A percentile compares a stretch with the other conserved stretches of the same genome.
These are phyloP conservation scores for Plasmodium coatneyi DNA, from an alignment of 169 alveolate genomes.

Conservation along the genomic window DNA sequence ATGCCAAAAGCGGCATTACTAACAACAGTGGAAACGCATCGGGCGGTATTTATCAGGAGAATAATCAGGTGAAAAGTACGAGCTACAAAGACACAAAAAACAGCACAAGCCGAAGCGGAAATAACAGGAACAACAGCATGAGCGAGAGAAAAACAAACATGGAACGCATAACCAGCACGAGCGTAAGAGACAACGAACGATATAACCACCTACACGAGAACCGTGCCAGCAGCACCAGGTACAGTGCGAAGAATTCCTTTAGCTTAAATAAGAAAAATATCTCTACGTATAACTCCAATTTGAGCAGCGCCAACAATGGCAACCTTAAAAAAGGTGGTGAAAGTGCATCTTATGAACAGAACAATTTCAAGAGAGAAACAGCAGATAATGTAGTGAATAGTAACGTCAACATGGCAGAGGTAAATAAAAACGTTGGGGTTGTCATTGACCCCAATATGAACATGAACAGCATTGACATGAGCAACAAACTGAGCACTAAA, in stretches of 20 bases:
- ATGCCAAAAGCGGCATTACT: neutral
- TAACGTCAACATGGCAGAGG: neutral
- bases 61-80: conserved; percentile 8
- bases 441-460: conserved; percentile 1
- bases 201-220: conserved; percentile 32
- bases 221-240: conserved; percentile 18
- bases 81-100: conserved; percentile 11
- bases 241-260: conserved; percentile 14
- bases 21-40: neutral
- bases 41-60: conserved; percentile 16
- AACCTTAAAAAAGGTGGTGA: conserved; percentile 4
- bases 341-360: neutral
- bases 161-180: conserved; percentile 5
- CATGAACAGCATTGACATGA: conserved; percentile 21
- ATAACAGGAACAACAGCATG: conserved; percentile 2
- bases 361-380: conserved; percentile 35
- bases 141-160: conserved; percentile 19
- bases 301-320: neutral
- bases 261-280: conserved; percentile 31
- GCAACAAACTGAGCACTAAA: neutral
- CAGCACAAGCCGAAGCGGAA: neutral
- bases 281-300: conserved; percentile 8
- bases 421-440: conserved; percentile 16
- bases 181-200: conserved; percentile 25
- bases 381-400: conserved; percentile 25